Conservation (phyloP, 1,139 yeast genomes). For the Suhomyces taliae region DNA sequence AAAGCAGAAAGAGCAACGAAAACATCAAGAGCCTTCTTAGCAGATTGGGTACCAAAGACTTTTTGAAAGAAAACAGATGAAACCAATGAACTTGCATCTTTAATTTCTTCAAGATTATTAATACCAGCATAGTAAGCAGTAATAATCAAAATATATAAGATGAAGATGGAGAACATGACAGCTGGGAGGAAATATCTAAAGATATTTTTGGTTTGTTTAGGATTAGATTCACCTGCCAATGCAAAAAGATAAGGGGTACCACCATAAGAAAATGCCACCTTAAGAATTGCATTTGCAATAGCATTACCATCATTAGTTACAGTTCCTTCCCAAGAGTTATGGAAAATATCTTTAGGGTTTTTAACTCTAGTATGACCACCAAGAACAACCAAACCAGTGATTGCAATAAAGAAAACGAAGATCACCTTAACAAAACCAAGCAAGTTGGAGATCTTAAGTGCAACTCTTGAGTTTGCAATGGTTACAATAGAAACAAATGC, state of each 20-base stretch:
- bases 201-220: slow-evolving; percentile 28
- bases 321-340: slow-evolving; percentile 41
- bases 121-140: slow-evolving; percentile 43
- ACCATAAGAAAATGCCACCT: slow-evolving; percentile 43
- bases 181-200: slow-evolving; percentile 35
- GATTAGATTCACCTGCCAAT: slow-evolving; percentile 39
- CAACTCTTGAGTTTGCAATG: slow-evolving; percentile 30
- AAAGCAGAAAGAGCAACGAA: slow-evolving; percentile 44
- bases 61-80: slow-evolving; percentile 31
- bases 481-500: slow-evolving; percentile 29
- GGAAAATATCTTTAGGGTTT: slow-evolving; percentile 33
- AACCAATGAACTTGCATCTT: slow-evolving; percentile 19
- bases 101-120: slow-evolving; percentile 28
- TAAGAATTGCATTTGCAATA: slow-evolving; percentile 42
- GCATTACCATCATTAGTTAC: slow-evolving; percentile 38
- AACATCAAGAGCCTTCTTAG: slow-evolving; percentile 33
- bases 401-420: slow-evolving; percentile 32
- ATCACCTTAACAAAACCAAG: slow-evolving; percentile 42
- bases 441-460: slow-evolving; percentile 34
- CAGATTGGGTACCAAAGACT: slow-evolving; percentile 30
- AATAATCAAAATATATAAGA: slow-evolving; percentile 35
- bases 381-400: slow-evolving; percentile 24
- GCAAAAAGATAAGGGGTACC: slow-evolving; percentile 41
- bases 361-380: slow-evolving; percentile 38
- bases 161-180: slow-evolving; percentile 32